phyloP scores from a whole-genome alignment of 1,139 yeast species.

The Yamadazyma dendronema region DNA sequence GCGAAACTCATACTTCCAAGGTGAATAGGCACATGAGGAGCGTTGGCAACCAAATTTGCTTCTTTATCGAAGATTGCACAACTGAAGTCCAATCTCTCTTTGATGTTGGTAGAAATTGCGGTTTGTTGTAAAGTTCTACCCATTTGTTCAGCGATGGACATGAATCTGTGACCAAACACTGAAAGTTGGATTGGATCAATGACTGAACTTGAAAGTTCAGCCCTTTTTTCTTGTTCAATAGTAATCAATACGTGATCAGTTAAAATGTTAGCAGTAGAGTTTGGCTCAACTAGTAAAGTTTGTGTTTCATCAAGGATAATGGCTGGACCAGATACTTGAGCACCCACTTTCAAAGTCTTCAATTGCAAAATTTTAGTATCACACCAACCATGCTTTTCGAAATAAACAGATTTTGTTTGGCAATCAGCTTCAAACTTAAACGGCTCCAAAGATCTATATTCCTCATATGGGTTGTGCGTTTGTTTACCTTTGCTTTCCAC shows the following conservation, averaged over 20 bases:
- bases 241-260: conserved; percentile 17
- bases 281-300: conserved; percentile 17
- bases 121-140: conserved; percentile 79
- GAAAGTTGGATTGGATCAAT: conserved; percentile 73
- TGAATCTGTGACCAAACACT: conserved; percentile 79
- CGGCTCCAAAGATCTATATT: conserved; percentile 16
- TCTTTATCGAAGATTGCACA: conserved; percentile 77
- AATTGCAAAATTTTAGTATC: conserved; percentile 53
- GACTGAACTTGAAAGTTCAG: conserved; percentile 10
- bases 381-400: conserved; percentile 42
- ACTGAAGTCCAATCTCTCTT: conserved; percentile 79
- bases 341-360: conserved; percentile 52
- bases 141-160: conserved; percentile 91
- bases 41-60: conserved; percentile 81
- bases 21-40: conserved; percentile 87
- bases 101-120: conserved; percentile 81
- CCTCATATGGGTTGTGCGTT: conserved; percentile 34
- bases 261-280: conserved; percentile 15
- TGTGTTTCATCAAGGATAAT: conserved; percentile 19
- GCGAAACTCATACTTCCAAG: conserved; percentile 87
- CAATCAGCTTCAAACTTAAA: conserved; percentile 6
- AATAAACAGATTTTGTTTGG: conserved; percentile 23
- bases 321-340: conserved; percentile 64
- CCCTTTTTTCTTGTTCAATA: conserved; percentile 10
- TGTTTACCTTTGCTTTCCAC: conserved; percentile 34